Base-by-base conservation (phyloP, 345 rosid genomes). In the Erucastrum elatum region DNA sequence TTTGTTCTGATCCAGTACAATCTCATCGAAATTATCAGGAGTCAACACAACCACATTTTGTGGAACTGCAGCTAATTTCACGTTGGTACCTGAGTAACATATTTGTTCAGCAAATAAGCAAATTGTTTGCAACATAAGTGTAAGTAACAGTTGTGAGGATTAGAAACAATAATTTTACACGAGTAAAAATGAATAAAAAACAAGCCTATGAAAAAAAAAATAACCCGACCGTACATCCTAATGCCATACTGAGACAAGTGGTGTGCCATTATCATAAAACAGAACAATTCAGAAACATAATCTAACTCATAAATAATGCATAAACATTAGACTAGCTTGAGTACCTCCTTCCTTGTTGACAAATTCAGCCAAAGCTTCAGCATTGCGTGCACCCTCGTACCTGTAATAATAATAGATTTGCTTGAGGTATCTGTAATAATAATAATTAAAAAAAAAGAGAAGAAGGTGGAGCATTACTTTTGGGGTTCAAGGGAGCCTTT, bases 301-400 rank as follows among this genome's bases (percentile, higher is more conserved):
- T 37, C 13, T 16, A 60, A 41, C 49, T 44, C 60, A 61, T 13
- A 46, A 44, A 31, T 13, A 17, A 46, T 4, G 71, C 9, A 33
- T 15, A 64, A 51, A 41, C 49, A 27, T 6, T 8, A 17, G 65
- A 72, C 62, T 12, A 58, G 49, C 60, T 27, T 51, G 63, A 26
- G 2, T 86, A 88, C 98, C 99, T 91, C 90, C 99, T 91, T 95
- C 99, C 55, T 65, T 88, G 82, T 95, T 93, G 60, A 93, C 91
- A 85, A 79, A 95, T 86, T 91, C 98, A 37, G 90, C 82, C 80
- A 95, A 91, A 26, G 97, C 79, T 85, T 93, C 99, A 0, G 93
- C 90, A 33, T 84, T 89, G 1, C 99, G 92, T 35, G 96, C 84
- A 39, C 99, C 99, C 83, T 93, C 97, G 68, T 89, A 93, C 87